Evolutionary conservation across 225 moss, liverwort and hornwort species (phyloP), one percentile per base, ranked within the genome.

Genomic region (Bryum argenteum): DNA sequence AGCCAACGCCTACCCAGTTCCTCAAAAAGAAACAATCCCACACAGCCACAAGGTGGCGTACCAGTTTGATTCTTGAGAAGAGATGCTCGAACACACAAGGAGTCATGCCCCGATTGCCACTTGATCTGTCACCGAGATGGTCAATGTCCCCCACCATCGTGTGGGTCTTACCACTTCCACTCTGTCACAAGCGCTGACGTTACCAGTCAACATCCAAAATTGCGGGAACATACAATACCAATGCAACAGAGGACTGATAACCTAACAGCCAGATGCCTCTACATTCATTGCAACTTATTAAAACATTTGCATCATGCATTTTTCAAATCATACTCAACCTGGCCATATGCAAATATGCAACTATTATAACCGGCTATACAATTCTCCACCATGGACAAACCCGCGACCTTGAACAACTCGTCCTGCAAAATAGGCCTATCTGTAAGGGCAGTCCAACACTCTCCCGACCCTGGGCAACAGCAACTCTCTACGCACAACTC

Each of bases 341-440:
- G 75, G 63, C 79, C 75, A 13, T 83, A 83, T 17, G 83, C 83
- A 45, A 83, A 79, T 67, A 83, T 83, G 69, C 78, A 83, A 52
- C 75, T 75, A 78, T 82, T 82, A 67, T 78, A 82, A 8, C 82
- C 78, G 22, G 71, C 77, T 40, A 82, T 71, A 57, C 78, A 82
- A 37, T 82, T 82, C 64, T 78, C 74, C 65, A 82, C 82, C 82
- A 82, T 78, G 10, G 82, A 78, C 38, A 78, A 67, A 38, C 82
- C 78, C 10, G 75, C 82, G 18, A 82, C 82, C 19, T 63, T 71
- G 71, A 83, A 79, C 4, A 83, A 44, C 38, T 71, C 67, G 45
- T 83, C 75, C 79, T 79, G 67, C 69, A 42, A 16, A 13, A 61
- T 8, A 58, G 6, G 23, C 2, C 55, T 9, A 21, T 41, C 19